These are phyloP conservation scores for Malus sylvestris DNA, from an alignment of 306 rosid genomes.

Conservation along the genomic window DNA sequence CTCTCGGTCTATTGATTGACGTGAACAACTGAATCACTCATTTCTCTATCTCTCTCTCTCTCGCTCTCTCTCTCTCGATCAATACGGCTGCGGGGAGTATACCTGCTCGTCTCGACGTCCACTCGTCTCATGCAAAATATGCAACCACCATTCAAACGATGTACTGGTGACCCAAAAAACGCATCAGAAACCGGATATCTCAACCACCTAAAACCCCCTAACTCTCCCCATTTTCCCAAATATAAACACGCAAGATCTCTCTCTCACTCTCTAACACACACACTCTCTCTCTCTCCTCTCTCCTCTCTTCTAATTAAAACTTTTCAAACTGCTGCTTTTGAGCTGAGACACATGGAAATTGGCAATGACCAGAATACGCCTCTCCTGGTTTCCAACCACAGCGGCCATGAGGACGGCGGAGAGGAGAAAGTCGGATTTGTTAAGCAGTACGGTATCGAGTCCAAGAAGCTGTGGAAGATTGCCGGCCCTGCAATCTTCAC, in stretches of 20 bases:
- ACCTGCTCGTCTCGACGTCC: no score
- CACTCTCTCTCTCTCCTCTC: not conserved
- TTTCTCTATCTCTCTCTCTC: no score
- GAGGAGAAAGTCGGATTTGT: slow-evolving; percentile 9
- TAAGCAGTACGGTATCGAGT: slow-evolving; percentile 21
- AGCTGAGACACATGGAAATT: slow-evolving; percentile 4
- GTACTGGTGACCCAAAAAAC: no score
- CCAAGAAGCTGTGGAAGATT: slow-evolving; percentile 40
- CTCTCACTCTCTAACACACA: not conserved
- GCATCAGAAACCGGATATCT: fast-evolving
- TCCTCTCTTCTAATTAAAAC: no score
- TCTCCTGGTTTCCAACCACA: slow-evolving; percentile 14
- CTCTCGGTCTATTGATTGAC: no score
- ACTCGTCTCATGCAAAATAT: no score
- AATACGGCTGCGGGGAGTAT: no score
- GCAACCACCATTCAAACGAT: no score
- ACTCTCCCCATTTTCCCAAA: not conserved
- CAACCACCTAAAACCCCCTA: no score
- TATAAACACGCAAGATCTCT: not conserved
- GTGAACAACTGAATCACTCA: no score
- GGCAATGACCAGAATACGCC: slow-evolving; percentile 16
- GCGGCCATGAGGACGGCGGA: slow-evolving; percentile 13
- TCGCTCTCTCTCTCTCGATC: no score
- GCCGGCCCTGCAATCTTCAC: slow-evolving; percentile 62
- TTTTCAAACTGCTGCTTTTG: no score